Percentiles rank a stretch among this genome's conserved stretches.
These are phyloP conservation scores for Gliomastix tumulicola DNA, from an alignment of 2,329 filamentous ascomycete genomes.

Conservation along the genomic window DNA sequence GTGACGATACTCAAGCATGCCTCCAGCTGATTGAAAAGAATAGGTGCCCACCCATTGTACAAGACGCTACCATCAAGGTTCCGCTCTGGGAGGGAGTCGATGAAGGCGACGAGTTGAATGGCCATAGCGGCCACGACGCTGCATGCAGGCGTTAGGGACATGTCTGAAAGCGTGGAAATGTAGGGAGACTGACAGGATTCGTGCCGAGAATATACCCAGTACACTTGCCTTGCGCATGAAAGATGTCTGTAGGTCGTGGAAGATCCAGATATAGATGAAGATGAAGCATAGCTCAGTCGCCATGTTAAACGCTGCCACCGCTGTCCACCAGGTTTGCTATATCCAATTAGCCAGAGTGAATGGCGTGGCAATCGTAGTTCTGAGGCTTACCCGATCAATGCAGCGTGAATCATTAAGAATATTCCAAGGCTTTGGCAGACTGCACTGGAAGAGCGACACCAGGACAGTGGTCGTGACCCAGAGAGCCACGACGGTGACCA, in stretches of 20 bases:
- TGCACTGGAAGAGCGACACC: constrained; percentile 8
- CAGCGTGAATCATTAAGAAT: constrained; percentile 8
- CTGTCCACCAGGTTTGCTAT: constrained; percentile 7
- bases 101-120: too few relatives aligned
- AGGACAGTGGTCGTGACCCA: constrained; percentile 9
- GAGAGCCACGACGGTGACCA: constrained; percentile 5
- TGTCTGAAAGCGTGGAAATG: neutral
- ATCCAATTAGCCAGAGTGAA: neutral
- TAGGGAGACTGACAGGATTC: constrained; percentile 1
- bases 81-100: too few relatives aligned
- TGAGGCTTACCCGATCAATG: constrained; percentile 7
- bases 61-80: too few relatives aligned
- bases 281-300: neutral
- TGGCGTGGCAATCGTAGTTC: too few relatives aligned
- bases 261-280: neutral
- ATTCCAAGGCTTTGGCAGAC: constrained; percentile 10
- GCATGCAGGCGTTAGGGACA: too few relatives aligned
- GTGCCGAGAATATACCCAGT: constrained; percentile 1
- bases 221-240: neutral
- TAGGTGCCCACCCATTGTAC: constrained; percentile 10
- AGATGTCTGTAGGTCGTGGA: constrained; percentile 1
- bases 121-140: too few relatives aligned
- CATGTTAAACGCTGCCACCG: constrained; percentile 6
- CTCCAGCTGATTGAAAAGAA: constrained; percentile 15
- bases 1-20: constrained; percentile 17